These are phyloP conservation scores for Rhizophora apiculata DNA, from an alignment of 345 rosid genomes.

Conservation along the genomic window DNA sequence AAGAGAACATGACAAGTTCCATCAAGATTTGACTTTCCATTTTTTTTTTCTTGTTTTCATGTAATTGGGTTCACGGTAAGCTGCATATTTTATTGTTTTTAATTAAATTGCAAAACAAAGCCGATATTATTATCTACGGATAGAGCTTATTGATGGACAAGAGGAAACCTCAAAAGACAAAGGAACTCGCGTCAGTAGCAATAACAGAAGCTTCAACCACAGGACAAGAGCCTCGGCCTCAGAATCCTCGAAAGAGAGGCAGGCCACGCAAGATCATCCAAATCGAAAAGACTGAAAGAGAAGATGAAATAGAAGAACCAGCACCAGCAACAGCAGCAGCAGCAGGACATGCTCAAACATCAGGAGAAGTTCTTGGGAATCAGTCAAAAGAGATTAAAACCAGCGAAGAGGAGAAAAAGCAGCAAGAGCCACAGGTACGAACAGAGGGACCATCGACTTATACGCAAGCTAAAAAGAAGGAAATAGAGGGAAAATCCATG, in stretches of 20 bases:
- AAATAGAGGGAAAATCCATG: neutral
- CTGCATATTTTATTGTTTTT: no score
- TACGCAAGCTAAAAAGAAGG: conserved; percentile 21
- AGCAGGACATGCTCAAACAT: neutral
- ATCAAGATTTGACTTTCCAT: no score
- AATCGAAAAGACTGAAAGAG: conserved; percentile 1
- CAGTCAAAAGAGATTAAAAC: conserved; percentile 36
- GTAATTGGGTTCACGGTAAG: no score
- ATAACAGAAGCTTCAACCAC: neutral
- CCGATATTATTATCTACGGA: no score
- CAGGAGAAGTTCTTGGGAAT: neutral
- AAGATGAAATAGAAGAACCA: conserved; percentile 5
- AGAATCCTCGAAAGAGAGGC: conserved; percentile 5
- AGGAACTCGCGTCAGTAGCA: neutral
- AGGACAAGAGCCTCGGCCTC: neutral
- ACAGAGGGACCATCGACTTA: conserved; percentile 17
- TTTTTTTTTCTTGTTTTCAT: no score
- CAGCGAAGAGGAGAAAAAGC: conserved; percentile 19
- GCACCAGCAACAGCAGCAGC: neutral
- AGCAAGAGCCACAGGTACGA: neutral
- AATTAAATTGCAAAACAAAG: no score
- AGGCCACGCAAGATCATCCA: neutral
- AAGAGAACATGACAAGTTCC: no score
- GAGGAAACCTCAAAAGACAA: conserved; percentile 3
- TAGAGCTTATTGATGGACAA: neutral